phyloP scores from a whole-genome alignment of 257 asterid genomes.

The Scutellaria baicalensis region DNA sequence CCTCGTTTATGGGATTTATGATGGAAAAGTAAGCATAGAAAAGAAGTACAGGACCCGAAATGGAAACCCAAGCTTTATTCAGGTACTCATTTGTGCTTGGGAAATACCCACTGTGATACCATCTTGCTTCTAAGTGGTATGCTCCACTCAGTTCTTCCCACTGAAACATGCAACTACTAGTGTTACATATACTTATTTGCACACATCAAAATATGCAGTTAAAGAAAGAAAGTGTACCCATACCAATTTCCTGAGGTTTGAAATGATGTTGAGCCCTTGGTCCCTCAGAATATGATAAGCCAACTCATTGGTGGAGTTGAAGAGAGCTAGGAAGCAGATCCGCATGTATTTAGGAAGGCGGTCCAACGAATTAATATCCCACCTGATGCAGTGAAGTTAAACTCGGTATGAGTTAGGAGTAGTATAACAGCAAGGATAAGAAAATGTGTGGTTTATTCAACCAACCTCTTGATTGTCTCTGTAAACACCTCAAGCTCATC shows the following conservation, averaged over 20 bases:
- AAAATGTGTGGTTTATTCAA: background rate
- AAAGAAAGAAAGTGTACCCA: background rate
- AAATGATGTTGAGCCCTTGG: slow-evolving; percentile 36
- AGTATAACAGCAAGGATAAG: background rate
- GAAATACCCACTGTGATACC: slow-evolving; percentile 33
- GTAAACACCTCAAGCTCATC: slow-evolving; percentile 45
- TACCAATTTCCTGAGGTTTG: slow-evolving; percentile 33
- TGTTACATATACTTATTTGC: too few relatives aligned
- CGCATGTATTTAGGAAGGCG: slow-evolving; percentile 39
- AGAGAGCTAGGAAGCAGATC: slow-evolving; percentile 33
- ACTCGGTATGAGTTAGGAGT: too few relatives aligned
- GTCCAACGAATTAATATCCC: slow-evolving; percentile 38
- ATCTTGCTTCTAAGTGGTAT: slow-evolving; percentile 38
- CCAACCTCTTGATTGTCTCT: slow-evolving; percentile 29
- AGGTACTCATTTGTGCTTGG: slow-evolving; percentile 40
- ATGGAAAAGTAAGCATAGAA: slow-evolving; percentile 28
- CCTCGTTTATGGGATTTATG: slow-evolving; percentile 23
- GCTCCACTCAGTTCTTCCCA: slow-evolving; percentile 36
- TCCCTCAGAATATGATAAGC: slow-evolving; percentile 34
- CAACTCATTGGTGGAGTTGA: slow-evolving; percentile 38
- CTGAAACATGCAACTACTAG: slow-evolving; percentile 10
- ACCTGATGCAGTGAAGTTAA: slow-evolving; percentile 3
- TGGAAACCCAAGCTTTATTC: slow-evolving; percentile 24
- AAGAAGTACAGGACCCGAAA: slow-evolving; percentile 28
- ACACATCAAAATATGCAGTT: too few relatives aligned